Evolutionary conservation across 768 basidiomycete genomes (phyloP).

Genomic region (Lactifluus echinatus): DNA sequence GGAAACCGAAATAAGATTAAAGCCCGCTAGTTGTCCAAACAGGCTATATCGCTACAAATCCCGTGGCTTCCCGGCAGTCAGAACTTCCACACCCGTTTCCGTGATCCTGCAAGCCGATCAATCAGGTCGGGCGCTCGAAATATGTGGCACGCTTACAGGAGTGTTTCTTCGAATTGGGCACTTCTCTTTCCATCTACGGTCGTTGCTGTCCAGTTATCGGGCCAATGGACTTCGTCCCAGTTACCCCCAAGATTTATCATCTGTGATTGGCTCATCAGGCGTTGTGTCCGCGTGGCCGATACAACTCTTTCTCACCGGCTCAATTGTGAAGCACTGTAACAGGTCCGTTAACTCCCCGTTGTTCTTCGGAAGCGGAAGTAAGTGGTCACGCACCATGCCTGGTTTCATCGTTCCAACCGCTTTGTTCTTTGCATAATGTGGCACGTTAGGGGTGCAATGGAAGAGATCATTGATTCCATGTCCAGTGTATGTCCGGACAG

Average conservation of each 20-base stretch:
- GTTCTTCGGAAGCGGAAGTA: slow-evolving; percentile 1
- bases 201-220: slow-evolving; percentile 94
- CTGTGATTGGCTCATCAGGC: slow-evolving; percentile 31
- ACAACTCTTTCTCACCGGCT: slow-evolving; percentile 45
- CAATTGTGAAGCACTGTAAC: slow-evolving; percentile 53
- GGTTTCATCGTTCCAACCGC: slow-evolving; percentile 88
- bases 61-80: slow-evolving; percentile 51
- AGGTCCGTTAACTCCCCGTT: slow-evolving; percentile 19
- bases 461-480: slow-evolving; percentile 87
- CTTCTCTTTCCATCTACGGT: slow-evolving; percentile 85
- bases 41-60: slow-evolving; percentile 24
- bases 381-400: slow-evolving; percentile 69
- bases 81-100: slow-evolving; percentile 80
- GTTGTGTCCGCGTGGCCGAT: slow-evolving; percentile 1
- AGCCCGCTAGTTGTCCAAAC: slow-evolving; percentile 8
- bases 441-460: slow-evolving; percentile 79
- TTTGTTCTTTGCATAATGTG: slow-evolving; percentile 93
- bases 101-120: slow-evolving; percentile 56
- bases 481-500: slow-evolving; percentile 86
- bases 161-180: slow-evolving; percentile 96
- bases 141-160: slow-evolving; percentile 54
- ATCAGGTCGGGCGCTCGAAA: slow-evolving; percentile 8
- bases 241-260: slow-evolving; percentile 88
- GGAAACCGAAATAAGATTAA: slow-evolving; percentile 14
- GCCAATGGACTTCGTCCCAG: slow-evolving; percentile 79